These are phyloP conservation scores for Sphaerulina musiva DNA, from an alignment of 2,329 filamentous ascomycete species.

Conservation along the genomic window DNA sequence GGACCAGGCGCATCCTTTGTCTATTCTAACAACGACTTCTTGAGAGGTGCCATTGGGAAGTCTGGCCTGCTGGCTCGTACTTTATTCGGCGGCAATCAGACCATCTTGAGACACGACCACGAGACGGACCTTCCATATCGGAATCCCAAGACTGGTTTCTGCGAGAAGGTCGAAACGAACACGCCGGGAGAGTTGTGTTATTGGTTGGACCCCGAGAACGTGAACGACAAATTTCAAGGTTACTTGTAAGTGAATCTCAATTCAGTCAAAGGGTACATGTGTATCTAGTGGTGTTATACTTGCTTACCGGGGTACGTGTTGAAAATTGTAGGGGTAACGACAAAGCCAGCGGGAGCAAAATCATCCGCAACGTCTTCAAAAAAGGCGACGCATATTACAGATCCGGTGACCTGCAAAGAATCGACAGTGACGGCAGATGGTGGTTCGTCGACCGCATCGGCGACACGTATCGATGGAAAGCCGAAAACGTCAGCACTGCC, in stretches of 20 bases:
- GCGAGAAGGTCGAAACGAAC: conserved; percentile 51
- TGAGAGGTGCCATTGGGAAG: conserved; percentile 71
- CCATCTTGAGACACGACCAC: conserved; percentile 64
- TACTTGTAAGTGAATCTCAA: conserved; percentile 50
- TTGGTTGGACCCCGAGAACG: conserved; percentile 59
- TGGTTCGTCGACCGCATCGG: conserved; percentile 75
- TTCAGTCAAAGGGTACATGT: too few relatives aligned
- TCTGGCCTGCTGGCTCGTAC: conserved; percentile 56
- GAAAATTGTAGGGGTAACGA: conserved; percentile 48
- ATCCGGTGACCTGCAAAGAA: conserved; percentile 73
- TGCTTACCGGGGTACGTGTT: too few relatives aligned
- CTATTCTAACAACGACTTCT: conserved; percentile 62
- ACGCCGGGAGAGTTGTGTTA: conserved; percentile 71
- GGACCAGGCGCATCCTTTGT: conserved; percentile 66
- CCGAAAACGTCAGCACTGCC: conserved; percentile 38
- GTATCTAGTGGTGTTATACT: too few relatives aligned
- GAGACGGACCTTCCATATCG: conserved; percentile 62
- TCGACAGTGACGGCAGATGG: conserved; percentile 62
- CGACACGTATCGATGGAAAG: conserved; percentile 75
- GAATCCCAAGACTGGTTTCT: conserved; percentile 63
- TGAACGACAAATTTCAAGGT: conserved; percentile 64
- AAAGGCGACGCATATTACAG: conserved; percentile 79
- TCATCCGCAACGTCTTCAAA: conserved; percentile 64
- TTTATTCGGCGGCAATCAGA: conserved; percentile 47
- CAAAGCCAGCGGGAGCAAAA: conserved; percentile 64